Percentiles rank a stretch among this genome's conserved stretches.
Evolutionary conservation across 2,329 filamentous ascomycete species (phyloP).

Genomic region (Epichloe glyceriae): DNA sequence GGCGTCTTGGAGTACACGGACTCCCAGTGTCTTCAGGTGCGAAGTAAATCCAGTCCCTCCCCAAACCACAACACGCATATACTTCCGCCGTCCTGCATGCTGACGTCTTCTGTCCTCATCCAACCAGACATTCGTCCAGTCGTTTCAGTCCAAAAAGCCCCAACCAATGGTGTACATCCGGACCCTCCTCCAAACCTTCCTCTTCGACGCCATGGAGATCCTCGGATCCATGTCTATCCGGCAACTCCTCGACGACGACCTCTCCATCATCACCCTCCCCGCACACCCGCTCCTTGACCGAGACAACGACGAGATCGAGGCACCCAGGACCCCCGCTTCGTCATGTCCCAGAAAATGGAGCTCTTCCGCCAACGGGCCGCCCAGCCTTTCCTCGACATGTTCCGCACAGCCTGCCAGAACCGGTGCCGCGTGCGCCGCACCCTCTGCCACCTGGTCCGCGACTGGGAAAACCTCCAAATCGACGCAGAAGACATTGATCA

Average conservation of each 20-base stretch:
- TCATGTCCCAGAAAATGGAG: conserved; percentile 64
- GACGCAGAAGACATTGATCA: conserved; percentile 70
- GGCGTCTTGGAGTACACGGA: conserved; percentile 55
- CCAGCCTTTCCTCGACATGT: conserved; percentile 69
- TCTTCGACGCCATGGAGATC: conserved; percentile 61
- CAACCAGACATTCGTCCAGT: conserved; percentile 54
- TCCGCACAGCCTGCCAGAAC: conserved; percentile 79
- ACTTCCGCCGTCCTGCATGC: neutral
- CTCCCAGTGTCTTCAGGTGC: conserved; percentile 56
- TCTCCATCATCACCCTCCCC: conserved; percentile 66
- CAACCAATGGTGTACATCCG: conserved; percentile 76
- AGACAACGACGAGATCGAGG: conserved; percentile 63
- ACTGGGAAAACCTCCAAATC: conserved; percentile 73
- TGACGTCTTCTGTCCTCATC: neutral
- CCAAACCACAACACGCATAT: neutral
- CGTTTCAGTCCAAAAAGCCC: conserved; percentile 66
- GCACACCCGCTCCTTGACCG: conserved; percentile 58
- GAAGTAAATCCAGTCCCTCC: conserved; percentile 11
- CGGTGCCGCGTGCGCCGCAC: conserved; percentile 77
- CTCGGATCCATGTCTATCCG: conserved; percentile 56
- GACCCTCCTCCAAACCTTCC: conserved; percentile 61
- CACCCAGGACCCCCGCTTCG: conserved; percentile 61
- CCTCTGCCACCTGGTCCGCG: conserved; percentile 69
- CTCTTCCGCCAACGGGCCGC: conserved; percentile 46
- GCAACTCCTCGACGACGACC: conserved; percentile 67